A percentile compares a stretch with the other conserved stretches of the same genome.
phyloP scores from a whole-genome alignment of 345 rosid genomes.

The Syzygium jambos region DNA sequence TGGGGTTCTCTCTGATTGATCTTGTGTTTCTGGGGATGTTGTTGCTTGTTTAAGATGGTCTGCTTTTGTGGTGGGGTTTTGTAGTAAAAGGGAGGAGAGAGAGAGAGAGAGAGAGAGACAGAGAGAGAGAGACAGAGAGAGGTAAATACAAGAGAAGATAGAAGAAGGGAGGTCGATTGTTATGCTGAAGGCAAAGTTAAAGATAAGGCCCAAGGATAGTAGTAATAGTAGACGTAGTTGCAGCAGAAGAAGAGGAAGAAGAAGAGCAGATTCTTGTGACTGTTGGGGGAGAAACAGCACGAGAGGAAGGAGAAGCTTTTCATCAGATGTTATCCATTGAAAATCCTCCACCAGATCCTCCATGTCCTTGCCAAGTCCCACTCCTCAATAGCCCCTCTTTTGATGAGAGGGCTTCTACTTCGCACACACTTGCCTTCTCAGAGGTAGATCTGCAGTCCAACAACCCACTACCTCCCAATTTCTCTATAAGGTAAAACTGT shows the following conservation, averaged over 20 bases:
- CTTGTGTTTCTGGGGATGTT: conserved; percentile 4
- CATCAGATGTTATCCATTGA: conserved; percentile 88
- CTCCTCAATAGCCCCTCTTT: conserved; percentile 6
- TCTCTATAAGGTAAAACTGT: conserved; percentile 74
- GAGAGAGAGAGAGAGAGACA: background rate
- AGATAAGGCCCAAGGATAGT: conserved; percentile 21
- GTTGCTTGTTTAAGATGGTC: background rate
- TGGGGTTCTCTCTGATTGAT: conserved; percentile 9
- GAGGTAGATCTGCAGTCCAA: conserved; percentile 7
- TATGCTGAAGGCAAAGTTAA: conserved; percentile 67
- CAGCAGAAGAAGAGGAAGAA: conserved; percentile 18
- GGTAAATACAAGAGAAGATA: background rate
- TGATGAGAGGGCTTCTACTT: conserved; percentile 29
- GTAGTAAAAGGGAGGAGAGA: background rate
- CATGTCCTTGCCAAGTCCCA: conserved; percentile 35
- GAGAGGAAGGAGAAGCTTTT: conserved; percentile 44
- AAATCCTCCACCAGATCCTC: conserved; percentile 64
- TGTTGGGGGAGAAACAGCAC: conserved; percentile 52
- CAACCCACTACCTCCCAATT: conserved; percentile 22
- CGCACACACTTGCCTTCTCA: conserved; percentile 24
- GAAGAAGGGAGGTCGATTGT: conserved; percentile 1
- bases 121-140: conserved; percentile 3
- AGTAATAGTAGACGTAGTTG: background rate
- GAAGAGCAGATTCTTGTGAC: conserved; percentile 42
- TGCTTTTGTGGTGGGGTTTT: conserved; percentile 24